These are phyloP conservation scores for Ogataea zsoltii DNA, from an alignment of 805 yeast genomes.

Conservation along the genomic window DNA sequence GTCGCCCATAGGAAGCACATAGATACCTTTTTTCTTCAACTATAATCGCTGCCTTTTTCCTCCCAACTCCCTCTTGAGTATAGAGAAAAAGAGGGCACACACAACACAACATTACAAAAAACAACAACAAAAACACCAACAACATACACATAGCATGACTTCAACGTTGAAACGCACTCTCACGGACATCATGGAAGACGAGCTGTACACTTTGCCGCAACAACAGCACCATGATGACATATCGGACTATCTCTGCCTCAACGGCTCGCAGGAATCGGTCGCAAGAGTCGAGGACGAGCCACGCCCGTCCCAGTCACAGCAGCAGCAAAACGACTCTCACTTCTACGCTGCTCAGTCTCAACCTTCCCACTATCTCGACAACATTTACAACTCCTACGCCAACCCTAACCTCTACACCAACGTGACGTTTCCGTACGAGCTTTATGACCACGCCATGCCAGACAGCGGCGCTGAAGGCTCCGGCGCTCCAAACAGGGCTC, in stretches of 20 bases:
- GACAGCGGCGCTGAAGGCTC: conserved; percentile 1
- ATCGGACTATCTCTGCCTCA: conserved; percentile 25
- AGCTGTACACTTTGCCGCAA: conserved; percentile 26
- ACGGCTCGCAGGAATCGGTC: conserved; percentile 31
- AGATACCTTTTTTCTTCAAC: conserved; percentile 6
- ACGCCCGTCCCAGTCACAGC: conserved; percentile 3
- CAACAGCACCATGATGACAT: conserved; percentile 23
- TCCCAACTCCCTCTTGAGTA: not conserved
- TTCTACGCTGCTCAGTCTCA: not conserved
- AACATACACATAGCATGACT: conserved; percentile 24
- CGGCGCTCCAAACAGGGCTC: not conserved
- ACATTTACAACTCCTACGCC: conserved; percentile 30
- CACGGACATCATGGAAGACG: conserved; percentile 36
- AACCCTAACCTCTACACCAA: conserved; percentile 31
- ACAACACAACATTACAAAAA: not conserved
- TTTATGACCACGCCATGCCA: conserved; percentile 18
- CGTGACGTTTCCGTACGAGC: conserved; percentile 28
- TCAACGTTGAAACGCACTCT: conserved; percentile 33
- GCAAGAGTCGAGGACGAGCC: conserved; percentile 15
- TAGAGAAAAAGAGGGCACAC: conserved; percentile 6
- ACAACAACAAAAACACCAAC: conserved; percentile 9
- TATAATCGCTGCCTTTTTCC: conserved; percentile 4
- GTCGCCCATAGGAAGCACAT: not conserved
- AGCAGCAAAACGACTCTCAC: not conserved
- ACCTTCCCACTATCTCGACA: conserved; percentile 15